A percentile compares a stretch with the other conserved stretches of the same genome.
Evolutionary conservation across 2,329 filamentous ascomycete species (phyloP).

Genomic region (Ceratocystis variospora): DNA sequence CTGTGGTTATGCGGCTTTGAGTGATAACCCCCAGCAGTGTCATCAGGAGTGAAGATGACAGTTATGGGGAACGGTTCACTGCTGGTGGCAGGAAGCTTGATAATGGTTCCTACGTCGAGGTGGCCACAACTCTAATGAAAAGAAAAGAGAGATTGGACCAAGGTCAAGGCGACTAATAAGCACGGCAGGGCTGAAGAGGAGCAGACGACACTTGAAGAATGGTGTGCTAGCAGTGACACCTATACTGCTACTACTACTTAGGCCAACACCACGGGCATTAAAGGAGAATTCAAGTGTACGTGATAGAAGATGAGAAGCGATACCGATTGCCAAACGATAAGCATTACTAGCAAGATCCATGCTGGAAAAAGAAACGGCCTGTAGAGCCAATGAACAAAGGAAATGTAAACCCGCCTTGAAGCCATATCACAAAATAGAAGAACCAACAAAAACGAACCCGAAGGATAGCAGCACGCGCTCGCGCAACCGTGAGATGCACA

Average conservation of each 20-base stretch:
- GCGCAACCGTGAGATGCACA: not conserved
- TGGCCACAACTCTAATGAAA: not conserved
- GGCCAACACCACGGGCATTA: not conserved
- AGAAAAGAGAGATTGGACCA: not conserved
- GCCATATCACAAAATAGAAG: not conserved
- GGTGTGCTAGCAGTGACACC: not conserved
- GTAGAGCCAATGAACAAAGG: slow-evolving; percentile 8
- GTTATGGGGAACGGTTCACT: not conserved
- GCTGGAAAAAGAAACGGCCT: not conserved
- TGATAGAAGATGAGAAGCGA: not conserved
- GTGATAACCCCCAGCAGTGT: not conserved
- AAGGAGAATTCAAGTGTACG: not conserved
- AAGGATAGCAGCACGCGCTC: not conserved
- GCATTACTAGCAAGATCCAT: not conserved
- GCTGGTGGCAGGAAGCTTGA: not conserved
- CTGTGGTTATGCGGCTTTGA: not conserved
- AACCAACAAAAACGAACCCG: not conserved
- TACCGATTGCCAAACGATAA: not conserved
- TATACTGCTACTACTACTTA: not conserved
- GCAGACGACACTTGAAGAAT: not conserved
- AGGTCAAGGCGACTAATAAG: not conserved
- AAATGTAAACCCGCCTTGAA: slow-evolving; percentile 1
- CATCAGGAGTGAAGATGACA: too few relatives aligned
- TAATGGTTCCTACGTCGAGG: not conserved
- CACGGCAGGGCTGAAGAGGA: not conserved